Evolutionary conservation across 169 alveolate species (phyloP), one percentile per base, ranked within the genome.

Genomic region (Ichthyophthirius multifiliis): DNA sequence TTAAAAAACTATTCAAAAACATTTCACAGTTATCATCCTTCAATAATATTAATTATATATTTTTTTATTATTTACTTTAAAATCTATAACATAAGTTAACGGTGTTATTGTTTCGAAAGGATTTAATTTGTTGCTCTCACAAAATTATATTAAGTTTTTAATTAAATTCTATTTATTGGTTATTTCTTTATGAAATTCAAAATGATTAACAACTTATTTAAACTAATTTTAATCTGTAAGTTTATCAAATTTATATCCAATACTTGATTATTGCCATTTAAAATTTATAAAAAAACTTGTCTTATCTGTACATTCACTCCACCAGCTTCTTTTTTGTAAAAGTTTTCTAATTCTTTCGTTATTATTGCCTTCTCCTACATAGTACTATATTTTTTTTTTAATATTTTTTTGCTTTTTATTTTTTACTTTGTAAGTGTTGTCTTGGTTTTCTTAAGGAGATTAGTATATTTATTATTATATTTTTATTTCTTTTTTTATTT

Each of bases 121-220:
- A 71, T 79, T 90, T 18, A 34, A 39, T 43, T 84, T 87, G 39
- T 74, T 47, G 34, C 48, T 35, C 48, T 90, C 93, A 80, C 93
- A 90, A 84, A 83, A 85, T 12, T 44, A 44, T 4, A 71, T 43
- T n/a, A 94, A 71, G 62, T 87, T 87, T n/a, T 84, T 55, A 63
- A 86, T 85, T 37, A 94, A 76, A 31, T 82, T 55, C 79, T 82
- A 84, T 82, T 94, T 94, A 64, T 91, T 87, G 2, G 93, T 79
- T 31, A 94, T 73, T 47, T 78, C 83, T 15, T 75, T 55, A 67
- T 94, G 93, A 82, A 62, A 88, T 79, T 94, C 95, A 65, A 91
- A 88, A 82, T 94, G 97, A 84, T 94, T 94, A 5, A 91, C 96
- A 71, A 87, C 79, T 63, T 94, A 43, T 65, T 41, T 83, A 31